Conservation (phyloP, 1,284 basidiomycete genomes). For the Kwoniella shivajii region DNA sequence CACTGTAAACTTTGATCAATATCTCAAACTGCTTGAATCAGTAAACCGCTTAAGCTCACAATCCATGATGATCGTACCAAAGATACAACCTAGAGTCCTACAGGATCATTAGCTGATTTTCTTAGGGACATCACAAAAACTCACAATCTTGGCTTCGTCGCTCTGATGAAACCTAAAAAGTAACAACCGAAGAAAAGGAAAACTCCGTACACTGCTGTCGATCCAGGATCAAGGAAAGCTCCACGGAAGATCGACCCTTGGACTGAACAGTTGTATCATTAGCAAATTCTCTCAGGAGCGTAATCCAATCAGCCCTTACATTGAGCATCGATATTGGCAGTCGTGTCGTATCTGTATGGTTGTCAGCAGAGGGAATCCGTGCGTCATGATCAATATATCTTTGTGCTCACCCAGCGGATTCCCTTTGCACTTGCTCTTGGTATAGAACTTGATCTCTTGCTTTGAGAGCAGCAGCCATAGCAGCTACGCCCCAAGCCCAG, state of each 20-base stretch:
- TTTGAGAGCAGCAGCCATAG: slow-evolving; percentile 67
- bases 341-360: slow-evolving; percentile 55
- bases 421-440: slow-evolving; percentile 57
- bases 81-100: slow-evolving; percentile 27
- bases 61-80: slow-evolving; percentile 45
- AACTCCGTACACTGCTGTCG: slow-evolving; percentile 63
- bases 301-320: slow-evolving; percentile 32
- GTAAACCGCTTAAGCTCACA: slow-evolving; percentile 25
- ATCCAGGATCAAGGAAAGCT: slow-evolving; percentile 67
- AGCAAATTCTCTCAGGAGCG: slow-evolving; percentile 2
- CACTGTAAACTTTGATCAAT: slow-evolving; percentile 56
- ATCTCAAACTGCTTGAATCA: neutral
- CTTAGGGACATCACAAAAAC: slow-evolving; percentile 1
- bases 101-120: slow-evolving; percentile 1
- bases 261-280: slow-evolving; percentile 29
- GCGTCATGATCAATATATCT: neutral
- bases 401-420: slow-evolving; percentile 56
- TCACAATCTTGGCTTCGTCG: slow-evolving; percentile 64
- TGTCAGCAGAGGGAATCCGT: neutral
- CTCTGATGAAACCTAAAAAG: slow-evolving; percentile 63
- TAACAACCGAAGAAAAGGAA: slow-evolving; percentile 71
- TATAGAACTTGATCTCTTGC: slow-evolving; percentile 62
- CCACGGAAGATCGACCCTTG: slow-evolving; percentile 64
- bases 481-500: slow-evolving; percentile 73
- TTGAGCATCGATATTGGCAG: slow-evolving; percentile 60